Conservation (phyloP, 176 grass and related monocot species). For the Tuctoria greenei region DNA sequence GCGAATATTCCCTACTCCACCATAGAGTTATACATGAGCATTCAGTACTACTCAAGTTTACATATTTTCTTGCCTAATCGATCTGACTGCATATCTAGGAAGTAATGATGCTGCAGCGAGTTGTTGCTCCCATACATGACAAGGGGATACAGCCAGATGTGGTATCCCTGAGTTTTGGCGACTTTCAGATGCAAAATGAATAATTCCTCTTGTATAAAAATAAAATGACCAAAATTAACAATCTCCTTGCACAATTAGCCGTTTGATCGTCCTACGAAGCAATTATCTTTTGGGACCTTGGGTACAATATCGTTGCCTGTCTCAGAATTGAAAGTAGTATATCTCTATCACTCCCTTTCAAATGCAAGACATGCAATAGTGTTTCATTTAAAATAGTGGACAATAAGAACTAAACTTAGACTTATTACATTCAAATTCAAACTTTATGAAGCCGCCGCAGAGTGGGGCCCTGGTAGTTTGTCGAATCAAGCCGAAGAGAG, state of each 20-base stretch:
- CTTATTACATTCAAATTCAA: no score
- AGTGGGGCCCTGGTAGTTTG: no score
- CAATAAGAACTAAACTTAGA: no score
- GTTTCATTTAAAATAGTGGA: no score
- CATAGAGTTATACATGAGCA: not conserved
- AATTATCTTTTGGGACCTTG: not conserved
- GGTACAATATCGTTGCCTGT: not conserved
- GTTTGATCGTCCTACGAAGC: not conserved
- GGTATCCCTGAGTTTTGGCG: not conserved
- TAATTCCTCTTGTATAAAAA: not conserved
- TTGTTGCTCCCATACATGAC: not conserved
- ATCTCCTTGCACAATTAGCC: not conserved
- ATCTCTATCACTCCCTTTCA: no score
- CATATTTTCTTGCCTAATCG: not conserved
- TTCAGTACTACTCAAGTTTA: not conserved
- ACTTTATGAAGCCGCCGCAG: no score
- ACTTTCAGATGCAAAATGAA: not conserved
- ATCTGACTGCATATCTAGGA: not conserved
- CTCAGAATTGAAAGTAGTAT: not conserved
- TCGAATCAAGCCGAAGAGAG: no score
- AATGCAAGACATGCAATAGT: no score
- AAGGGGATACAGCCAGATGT: not conserved
- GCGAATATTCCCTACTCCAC: not conserved
- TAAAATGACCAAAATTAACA: not conserved
- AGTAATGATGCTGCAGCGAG: not conserved